These are phyloP conservation scores for Pyropia yezoensis DNA, from an alignment of 23 red algal species.

Conservation along the genomic window DNA sequence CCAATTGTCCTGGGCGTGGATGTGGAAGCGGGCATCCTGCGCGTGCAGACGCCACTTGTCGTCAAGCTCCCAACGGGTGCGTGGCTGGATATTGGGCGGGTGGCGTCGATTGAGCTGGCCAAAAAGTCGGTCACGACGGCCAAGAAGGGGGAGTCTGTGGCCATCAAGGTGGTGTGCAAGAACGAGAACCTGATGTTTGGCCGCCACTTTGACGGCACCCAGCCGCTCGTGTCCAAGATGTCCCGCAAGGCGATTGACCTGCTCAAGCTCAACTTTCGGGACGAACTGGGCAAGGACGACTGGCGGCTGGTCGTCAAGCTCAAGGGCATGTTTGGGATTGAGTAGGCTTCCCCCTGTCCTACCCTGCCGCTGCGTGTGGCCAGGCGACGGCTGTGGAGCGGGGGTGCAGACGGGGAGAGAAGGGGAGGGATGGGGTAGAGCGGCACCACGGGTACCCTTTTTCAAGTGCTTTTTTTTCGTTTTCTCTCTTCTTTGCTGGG, in stretches of 20 bases:
- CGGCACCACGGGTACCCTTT: too few relatives aligned
- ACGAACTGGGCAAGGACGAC: conserved; percentile 85
- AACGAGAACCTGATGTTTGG: conserved; percentile 86
- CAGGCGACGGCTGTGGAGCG: too few relatives aligned
- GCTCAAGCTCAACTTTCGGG: conserved; percentile 76
- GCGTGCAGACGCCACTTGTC: conserved; percentile 65
- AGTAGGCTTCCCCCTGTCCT: conserved; percentile 12
- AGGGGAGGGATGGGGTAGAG: too few relatives aligned
- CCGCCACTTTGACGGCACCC: conserved; percentile 73
- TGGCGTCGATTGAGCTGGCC: conserved; percentile 74
- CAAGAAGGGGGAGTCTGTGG: conserved; percentile 71
- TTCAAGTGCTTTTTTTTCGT: too few relatives aligned
- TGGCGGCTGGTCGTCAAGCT: conserved; percentile 88
- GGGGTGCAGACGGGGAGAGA: too few relatives aligned
- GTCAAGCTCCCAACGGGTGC: conserved; percentile 17
- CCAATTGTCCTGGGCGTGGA: conserved; percentile 90
- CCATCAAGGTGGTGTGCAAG: conserved; percentile 79
- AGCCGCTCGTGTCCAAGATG: conserved; percentile 79
- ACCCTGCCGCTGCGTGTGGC: too few relatives aligned
- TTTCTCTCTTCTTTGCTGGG: too few relatives aligned
- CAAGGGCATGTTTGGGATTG: conserved; percentile 82
- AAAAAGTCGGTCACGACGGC: conserved; percentile 82
- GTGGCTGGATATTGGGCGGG: conserved; percentile 87
- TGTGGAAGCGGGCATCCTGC: conserved; percentile 80
- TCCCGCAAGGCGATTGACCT: conserved; percentile 86